phyloP scores from a whole-genome alignment of 2,329 filamentous ascomycete species.

The Penicillium sp. region DNA sequence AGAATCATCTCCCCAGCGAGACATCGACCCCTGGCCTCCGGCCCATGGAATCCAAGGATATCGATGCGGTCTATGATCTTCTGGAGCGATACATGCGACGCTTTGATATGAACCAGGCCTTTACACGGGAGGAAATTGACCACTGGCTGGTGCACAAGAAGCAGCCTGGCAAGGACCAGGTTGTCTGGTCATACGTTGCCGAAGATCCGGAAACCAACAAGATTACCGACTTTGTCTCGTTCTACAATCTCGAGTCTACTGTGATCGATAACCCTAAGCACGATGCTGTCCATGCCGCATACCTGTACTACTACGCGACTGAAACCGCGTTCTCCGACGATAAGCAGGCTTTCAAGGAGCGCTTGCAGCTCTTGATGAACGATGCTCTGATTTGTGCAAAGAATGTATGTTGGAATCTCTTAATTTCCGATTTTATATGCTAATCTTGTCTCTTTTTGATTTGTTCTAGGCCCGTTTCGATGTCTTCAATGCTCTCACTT shows the following conservation, averaged over 20 bases:
- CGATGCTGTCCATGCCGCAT: constrained; percentile 79
- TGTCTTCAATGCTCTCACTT: constrained; percentile 91
- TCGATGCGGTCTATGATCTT: constrained; percentile 71
- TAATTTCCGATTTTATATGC: neutral
- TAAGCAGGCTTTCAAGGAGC: constrained; percentile 65
- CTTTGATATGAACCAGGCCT: constrained; percentile 81
- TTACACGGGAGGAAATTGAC: constrained; percentile 73
- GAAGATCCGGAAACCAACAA: constrained; percentile 69
- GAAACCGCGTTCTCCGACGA: constrained; percentile 66
- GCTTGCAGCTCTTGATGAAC: constrained; percentile 75
- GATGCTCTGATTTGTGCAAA: constrained; percentile 89
- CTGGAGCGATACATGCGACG: constrained; percentile 73
- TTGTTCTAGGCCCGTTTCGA: constrained; percentile 68
- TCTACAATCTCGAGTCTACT: constrained; percentile 91
- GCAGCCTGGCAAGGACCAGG: constrained; percentile 65
- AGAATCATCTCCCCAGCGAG: constrained; percentile 75
- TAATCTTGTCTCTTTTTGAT: neutral
- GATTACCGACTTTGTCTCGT: constrained; percentile 95
- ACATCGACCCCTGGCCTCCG: constrained; percentile 74
- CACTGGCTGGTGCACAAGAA: constrained; percentile 83
- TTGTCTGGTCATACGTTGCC: constrained; percentile 91
- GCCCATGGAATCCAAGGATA: constrained; percentile 74
- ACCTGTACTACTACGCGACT: constrained; percentile 95
- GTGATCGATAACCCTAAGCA: constrained; percentile 81
- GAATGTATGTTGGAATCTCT: constrained; percentile 47